phyloP scores from a whole-genome alignment of 768 basidiomycete species.

The Lactarius sp. region DNA sequence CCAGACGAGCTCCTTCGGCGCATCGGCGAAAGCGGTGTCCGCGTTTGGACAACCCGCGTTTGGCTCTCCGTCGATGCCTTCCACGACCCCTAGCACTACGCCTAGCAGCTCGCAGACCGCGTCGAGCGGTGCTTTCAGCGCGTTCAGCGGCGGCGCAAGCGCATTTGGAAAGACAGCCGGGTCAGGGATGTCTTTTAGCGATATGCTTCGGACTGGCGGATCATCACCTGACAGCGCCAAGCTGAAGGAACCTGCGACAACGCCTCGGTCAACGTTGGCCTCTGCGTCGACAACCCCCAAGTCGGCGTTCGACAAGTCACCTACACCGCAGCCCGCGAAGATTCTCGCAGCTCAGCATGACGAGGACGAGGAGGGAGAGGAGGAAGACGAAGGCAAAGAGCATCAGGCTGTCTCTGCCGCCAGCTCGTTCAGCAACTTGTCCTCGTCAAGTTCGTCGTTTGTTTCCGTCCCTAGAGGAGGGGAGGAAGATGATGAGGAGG shows the following conservation, averaged over 20 bases:
- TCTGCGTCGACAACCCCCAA: constrained; percentile 1
- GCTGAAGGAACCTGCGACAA: constrained; percentile 4
- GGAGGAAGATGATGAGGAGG: constrained; percentile 25
- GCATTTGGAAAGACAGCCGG: constrained; percentile 42
- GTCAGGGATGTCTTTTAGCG: constrained; percentile 51
- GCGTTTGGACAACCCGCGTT: constrained; percentile 40
- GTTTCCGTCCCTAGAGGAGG: constrained; percentile 22
- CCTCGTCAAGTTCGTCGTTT: constrained; percentile 20
- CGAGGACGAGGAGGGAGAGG: constrained; percentile 5
- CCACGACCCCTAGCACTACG: constrained; percentile 16
- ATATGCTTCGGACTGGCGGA: constrained; percentile 45
- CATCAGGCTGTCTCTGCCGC: constrained; percentile 16
- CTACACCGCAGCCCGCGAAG: constrained; percentile 13
- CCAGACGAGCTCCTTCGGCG: constrained; percentile 28
- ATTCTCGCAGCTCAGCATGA: background rate
- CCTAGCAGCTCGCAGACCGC: constrained; percentile 28
- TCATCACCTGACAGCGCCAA: constrained; percentile 13
- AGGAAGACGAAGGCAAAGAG: constrained; percentile 5
- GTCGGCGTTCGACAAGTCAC: constrained; percentile 13
- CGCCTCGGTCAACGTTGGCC: constrained; percentile 6
- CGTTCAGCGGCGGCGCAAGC: constrained; percentile 31
- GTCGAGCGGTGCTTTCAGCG: constrained; percentile 39
- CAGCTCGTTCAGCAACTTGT: constrained; percentile 16
- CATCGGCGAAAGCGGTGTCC: constrained; percentile 12
- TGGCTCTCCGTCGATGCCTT: constrained; percentile 29